Evolutionary conservation across 2,329 filamentous ascomycete genomes (phyloP).

Genomic region (Erysiphe neolycopersici): DNA sequence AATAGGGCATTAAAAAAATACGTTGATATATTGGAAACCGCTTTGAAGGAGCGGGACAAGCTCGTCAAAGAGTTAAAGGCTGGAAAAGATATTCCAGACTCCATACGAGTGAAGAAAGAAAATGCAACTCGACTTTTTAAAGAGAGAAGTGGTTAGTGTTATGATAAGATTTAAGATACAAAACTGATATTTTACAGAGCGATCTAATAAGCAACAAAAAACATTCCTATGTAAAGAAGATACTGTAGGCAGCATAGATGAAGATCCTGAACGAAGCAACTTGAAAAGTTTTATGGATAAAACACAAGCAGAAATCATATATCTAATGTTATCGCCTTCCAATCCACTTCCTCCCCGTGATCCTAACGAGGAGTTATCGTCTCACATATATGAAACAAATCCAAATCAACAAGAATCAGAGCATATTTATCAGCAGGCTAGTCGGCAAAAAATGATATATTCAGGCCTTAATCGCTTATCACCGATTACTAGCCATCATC

Average conservation of each 20-base stretch:
- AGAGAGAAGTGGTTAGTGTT: conserved; percentile 23
- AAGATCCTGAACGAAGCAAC: conserved; percentile 20
- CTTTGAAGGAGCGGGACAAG: conserved; percentile 61
- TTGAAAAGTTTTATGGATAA: conserved; percentile 35
- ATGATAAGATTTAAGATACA: neutral
- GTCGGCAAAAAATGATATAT: conserved; percentile 30
- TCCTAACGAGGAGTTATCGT: conserved; percentile 30
- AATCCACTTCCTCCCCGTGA: conserved; percentile 37
- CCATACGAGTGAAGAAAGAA: conserved; percentile 2
- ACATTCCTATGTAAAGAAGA: conserved; percentile 20
- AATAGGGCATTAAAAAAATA: conserved; percentile 81
- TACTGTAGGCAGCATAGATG: conserved; percentile 14
- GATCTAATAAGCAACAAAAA: conserved; percentile 10
- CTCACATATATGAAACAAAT: conserved; percentile 23
- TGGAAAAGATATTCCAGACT: conserved; percentile 18
- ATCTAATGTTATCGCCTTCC: conserved; percentile 39
- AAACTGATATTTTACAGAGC: conserved; percentile 2
- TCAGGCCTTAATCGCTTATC: conserved; percentile 23
- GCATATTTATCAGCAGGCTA: conserved; percentile 11
- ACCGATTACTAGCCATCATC: conserved; percentile 22
- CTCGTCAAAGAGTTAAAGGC: conserved; percentile 28
- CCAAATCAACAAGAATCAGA: conserved; percentile 15
- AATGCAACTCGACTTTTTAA: conserved; percentile 7
- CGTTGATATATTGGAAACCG: conserved; percentile 66
- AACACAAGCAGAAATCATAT: conserved; percentile 38